Evolutionary conservation across 441 rosid genomes (phyloP), one percentile per base, ranked within the genome.

Genomic region (Viola pubescens): DNA sequence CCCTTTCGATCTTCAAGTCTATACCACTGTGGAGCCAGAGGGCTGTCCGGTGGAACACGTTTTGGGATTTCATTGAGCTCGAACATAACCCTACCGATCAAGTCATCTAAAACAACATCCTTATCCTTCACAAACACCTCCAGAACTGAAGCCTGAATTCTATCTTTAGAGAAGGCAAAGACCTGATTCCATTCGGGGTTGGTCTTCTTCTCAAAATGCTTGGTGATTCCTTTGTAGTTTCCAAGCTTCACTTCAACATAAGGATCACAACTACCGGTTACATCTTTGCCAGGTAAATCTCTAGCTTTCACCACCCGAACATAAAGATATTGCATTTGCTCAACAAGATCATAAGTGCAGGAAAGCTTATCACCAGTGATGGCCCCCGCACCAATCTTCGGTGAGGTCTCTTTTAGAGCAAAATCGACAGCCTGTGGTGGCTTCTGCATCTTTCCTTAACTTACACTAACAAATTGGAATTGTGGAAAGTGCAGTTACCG

Each of bases 21-120:
- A 54, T 92, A 92, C 98, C 98, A 92, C 70, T 85, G 92, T 5
- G 97, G 97, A 41, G 97, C 98, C 77, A 92, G 61, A 0, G 97
- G 92, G 64, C 98, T 89, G 57, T 92, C 98, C 0, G 98, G 98
- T 0, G 97, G 97, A 59, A 81, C 86, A 52, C 96, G 72, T 68
- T 74, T 89, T 2, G 97, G 98, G 64, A 92, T 66, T 48, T 89
- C 97, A 67, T 79, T 81, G 62, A 92, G 82, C 64, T 92, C 98
- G 70, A 87, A 92, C 73, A 75, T 38, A 45, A 67, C 58, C 73
- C 81, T 62, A 10, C 98, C 98, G 8, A 87, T 81, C 10, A 85
- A 61, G 70, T 89, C 97, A 71, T 92, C 98, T 3, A 75, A 4
- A 13, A 89, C 82, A 11, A 89, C 76, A 63, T 78, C 92, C 71